Percentiles rank a stretch among this genome's conserved stretches.
These are phyloP conservation scores for Leishmania major DNA, from an alignment of 208 protist genomes.

Conservation along the genomic window DNA sequence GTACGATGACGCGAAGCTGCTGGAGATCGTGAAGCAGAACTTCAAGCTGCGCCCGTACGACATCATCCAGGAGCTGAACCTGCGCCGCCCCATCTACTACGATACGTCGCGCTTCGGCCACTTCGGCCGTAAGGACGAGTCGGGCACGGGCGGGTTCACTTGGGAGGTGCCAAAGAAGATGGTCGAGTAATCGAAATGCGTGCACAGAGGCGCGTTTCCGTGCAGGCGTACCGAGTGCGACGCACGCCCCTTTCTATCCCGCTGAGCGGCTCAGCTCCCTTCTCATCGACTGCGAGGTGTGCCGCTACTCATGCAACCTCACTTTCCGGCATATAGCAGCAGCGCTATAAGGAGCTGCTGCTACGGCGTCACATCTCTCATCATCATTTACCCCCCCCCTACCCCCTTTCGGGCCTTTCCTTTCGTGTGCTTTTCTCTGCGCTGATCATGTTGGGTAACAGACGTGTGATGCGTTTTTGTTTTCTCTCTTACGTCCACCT, in stretches of 20 bases:
- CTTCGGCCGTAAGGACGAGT: slow-evolving; percentile 97
- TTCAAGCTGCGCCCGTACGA: slow-evolving; percentile 98
- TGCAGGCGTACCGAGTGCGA: not conserved
- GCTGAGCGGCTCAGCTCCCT: not conserved
- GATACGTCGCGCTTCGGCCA: slow-evolving; percentile 98
- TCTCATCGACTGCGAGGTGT: not conserved
- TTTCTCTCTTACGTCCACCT: not conserved
- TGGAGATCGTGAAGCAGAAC: slow-evolving; percentile 96
- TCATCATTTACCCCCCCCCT: not conserved
- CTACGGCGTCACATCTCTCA: not conserved
- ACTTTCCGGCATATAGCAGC: not conserved
- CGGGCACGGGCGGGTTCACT: slow-evolving; percentile 92
- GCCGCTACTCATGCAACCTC: not conserved
- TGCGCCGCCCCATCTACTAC: slow-evolving; percentile 97
- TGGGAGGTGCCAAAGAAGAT: slow-evolving; percentile 99
- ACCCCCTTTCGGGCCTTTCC: not conserved
- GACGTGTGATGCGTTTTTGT: slow-evolving; percentile 16
- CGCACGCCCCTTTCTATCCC: not conserved
- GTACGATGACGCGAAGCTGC: slow-evolving; percentile 71
- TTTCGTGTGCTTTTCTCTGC: not conserved
- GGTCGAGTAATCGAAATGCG: slow-evolving; percentile 50
- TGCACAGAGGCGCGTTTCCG: not conserved
- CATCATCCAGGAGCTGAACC: slow-evolving; percentile 97
- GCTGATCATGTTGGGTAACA: slow-evolving; percentile 31
- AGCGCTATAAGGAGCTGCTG: not conserved